Percentiles rank a stretch among this genome's conserved stretches.
These are phyloP conservation scores for Nyssa sinensis DNA, from an alignment of 148 eudicot genomes.

Conservation along the genomic window DNA sequence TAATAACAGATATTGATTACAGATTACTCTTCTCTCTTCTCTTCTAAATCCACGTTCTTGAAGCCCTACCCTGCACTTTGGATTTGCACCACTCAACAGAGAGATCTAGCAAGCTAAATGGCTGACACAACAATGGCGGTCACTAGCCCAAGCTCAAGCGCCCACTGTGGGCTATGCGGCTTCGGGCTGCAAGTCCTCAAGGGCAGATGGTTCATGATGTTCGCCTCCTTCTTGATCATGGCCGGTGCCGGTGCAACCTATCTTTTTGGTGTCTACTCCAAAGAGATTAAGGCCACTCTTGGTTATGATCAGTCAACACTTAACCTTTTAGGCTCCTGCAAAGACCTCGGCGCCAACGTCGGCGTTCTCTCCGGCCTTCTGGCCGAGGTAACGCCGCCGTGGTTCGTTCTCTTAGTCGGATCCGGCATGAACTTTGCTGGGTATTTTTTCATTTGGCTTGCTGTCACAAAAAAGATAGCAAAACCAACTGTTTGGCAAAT, in stretches of 20 bases:
- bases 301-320: slow-evolving; percentile 49
- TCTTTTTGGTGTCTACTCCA: slow-evolving; percentile 44
- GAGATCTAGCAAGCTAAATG: too few relatives aligned
- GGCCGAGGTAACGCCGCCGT: slow-evolving; percentile 47
- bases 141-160: too few relatives aligned
- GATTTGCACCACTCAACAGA: too few relatives aligned
- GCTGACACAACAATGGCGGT: too few relatives aligned
- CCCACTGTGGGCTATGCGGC: too few relatives aligned
- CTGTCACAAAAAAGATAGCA: slow-evolving; percentile 35
- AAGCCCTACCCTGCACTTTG: too few relatives aligned
- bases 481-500: slow-evolving; percentile 40
- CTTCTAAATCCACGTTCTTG: too few relatives aligned
- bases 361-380: slow-evolving; percentile 43
- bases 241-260: slow-evolving; percentile 46
- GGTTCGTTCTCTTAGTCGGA: slow-evolving; percentile 44
- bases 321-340: slow-evolving; percentile 44
- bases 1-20: too few relatives aligned
- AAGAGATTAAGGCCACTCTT: slow-evolving; percentile 28
- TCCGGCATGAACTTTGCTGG: slow-evolving; percentile 43
- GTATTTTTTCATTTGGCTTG: slow-evolving; percentile 47
- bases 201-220: slow-evolving; percentile 53
- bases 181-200: slow-evolving; percentile 31
- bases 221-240: slow-evolving; percentile 44
- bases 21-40: too few relatives aligned
- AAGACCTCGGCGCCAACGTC: slow-evolving; percentile 44